Evolutionary conservation across 345 rosid genomes (phyloP).

Genomic region (Noccaea bulbosa): DNA sequence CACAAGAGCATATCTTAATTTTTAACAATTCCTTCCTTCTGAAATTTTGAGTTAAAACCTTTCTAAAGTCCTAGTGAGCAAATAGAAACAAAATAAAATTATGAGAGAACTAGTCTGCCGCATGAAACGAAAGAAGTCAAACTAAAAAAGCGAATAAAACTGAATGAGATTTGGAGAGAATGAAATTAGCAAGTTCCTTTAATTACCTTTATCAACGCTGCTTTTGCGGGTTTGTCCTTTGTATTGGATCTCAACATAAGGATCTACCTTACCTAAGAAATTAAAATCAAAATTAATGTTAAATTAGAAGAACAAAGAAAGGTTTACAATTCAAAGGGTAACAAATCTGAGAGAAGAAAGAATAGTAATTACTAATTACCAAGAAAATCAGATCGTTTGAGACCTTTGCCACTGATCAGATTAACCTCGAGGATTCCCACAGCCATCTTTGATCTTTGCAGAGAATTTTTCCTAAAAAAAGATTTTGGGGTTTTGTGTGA

Average conservation of each 20-base stretch:
- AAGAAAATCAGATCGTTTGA: constrained; percentile 60
- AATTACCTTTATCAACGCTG: constrained; percentile 67
- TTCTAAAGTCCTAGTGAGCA: background rate
- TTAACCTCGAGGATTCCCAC: constrained; percentile 73
- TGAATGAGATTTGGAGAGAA: constrained; percentile 15
- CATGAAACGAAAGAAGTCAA: constrained; percentile 16
- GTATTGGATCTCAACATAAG: constrained; percentile 74
- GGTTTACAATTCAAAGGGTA: background rate
- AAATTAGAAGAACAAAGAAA: background rate
- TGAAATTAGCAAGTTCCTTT: background rate
- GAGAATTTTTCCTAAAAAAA: background rate
- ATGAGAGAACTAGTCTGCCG: constrained; percentile 23
- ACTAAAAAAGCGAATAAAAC: background rate
- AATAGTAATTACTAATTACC: constrained; percentile 41
- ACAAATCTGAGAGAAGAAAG: constrained; percentile 4
- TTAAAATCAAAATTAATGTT: constrained; percentile 15
- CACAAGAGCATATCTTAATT: background rate
- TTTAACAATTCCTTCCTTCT: background rate
- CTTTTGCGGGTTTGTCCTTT: constrained; percentile 72
- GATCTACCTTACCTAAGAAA: constrained; percentile 62
- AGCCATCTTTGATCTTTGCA: constrained; percentile 48
- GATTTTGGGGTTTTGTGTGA: background rate
- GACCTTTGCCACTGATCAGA: constrained; percentile 71
- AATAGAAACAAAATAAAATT: background rate
- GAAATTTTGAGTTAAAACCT: background rate